Base-by-base conservation (phyloP, 2,329 filamentous ascomycete genomes). In the Colletotrichum echinochloae region DNA sequence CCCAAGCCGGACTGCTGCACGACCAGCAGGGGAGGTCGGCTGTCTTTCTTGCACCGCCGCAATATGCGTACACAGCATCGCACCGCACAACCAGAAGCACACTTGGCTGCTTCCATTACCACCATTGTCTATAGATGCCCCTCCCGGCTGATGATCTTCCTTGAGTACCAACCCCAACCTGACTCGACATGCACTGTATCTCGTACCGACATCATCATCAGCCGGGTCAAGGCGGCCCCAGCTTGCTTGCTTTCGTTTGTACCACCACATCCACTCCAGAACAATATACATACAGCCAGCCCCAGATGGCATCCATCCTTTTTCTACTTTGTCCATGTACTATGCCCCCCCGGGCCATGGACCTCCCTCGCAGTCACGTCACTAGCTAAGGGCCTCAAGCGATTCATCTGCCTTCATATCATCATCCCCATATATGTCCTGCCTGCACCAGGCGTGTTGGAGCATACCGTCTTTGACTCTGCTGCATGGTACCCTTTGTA, bases 341-440 rank as follows among this genome's bases (percentile, higher is more conserved):
- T 59, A 33, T 35, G 18, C 37, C 20, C 57, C 57, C 30, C 41
- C 66, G 48, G 48, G 60, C 33, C 46, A 46, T 55, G 62, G 41
- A 51, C 59, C 33, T 23, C 54, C 18, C 14, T 63, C 37, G 16
- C 37, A 52, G 48, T 55, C 60, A 35, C 60, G 48, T 63, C 68
- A 65, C 60, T 61, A 18, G 59, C 37, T 66, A 52, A 48, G 30
- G 33, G 28, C 48, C 54, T 23, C 16, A 51, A 57, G 62, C 63
- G 51, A 55, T 52, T 14, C 41, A 41, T 33, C 49, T 26, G 41
- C 63, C 56, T 67, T 70, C 59, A 28, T 70, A 49, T n/a, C 44
- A n/a, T 46, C 44, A 12, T 61, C 65, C 60, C 72, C 69, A 72
- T 74, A 67, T 66, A 73, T 75, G 73, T 71, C 69, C 77, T 77